phyloP scores from a whole-genome alignment of 2,329 filamentous ascomycete species.

The Colletotrichum sp. region DNA sequence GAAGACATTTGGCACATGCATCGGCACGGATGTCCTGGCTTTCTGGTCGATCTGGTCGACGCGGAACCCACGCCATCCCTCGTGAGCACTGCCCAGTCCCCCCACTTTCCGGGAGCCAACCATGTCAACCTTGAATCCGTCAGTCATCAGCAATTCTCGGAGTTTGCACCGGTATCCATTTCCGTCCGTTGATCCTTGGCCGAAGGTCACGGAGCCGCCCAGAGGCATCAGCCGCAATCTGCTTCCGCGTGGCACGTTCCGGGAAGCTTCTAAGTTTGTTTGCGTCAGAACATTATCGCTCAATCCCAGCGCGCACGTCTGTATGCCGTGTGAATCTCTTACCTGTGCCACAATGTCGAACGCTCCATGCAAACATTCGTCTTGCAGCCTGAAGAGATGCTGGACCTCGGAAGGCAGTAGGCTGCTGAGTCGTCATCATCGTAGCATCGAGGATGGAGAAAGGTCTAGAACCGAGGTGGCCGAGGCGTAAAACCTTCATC shows the following conservation, averaged over 20 bases:
- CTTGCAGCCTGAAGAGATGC: background rate
- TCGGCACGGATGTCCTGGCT: constrained; percentile 28
- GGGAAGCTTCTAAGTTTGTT: accelerated
- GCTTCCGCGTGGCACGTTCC: background rate
- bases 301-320: no score
- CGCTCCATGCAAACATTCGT: background rate
- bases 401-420: background rate
- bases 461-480: background rate
- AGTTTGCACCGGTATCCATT: constrained; percentile 41
- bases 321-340: background rate
- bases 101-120: constrained; percentile 39
- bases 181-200: constrained; percentile 31
- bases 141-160: constrained; percentile 31
- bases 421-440: background rate
- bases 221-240: constrained; percentile 36
- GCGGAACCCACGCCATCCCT: constrained; percentile 38
- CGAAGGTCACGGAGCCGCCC: constrained; percentile 42
- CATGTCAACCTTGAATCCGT: constrained; percentile 37
- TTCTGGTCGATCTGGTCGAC: constrained; percentile 36
- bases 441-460: background rate
- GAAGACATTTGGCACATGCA: constrained; percentile 38
- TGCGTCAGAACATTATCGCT: background rate
- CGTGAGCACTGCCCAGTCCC: constrained; percentile 39
- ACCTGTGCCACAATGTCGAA: background rate
- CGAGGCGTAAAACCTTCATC: background rate